A percentile compares a stretch with the other conserved stretches of the same genome.
phyloP scores from a whole-genome alignment of 331 rosid species.

The Malus hybrid region DNA sequence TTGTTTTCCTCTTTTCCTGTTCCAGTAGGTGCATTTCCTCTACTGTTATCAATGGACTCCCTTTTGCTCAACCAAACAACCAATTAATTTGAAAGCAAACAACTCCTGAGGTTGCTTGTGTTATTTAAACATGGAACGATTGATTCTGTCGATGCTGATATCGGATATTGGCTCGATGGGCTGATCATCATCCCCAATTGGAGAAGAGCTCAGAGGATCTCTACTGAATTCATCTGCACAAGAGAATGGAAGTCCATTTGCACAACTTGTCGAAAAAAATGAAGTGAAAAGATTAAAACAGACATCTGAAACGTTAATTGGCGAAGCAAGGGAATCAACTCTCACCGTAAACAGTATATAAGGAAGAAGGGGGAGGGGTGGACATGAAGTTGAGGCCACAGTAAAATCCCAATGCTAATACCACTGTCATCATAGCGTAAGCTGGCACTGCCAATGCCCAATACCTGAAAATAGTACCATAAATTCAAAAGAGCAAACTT shows the following conservation, averaged over 20 bases:
- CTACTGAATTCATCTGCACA: slow-evolving; percentile 74
- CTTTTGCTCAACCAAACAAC: not conserved
- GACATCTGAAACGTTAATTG: not conserved
- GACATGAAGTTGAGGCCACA: slow-evolving; percentile 83
- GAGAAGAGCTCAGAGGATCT: slow-evolving; percentile 42
- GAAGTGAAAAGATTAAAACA: not conserved
- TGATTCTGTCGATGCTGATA: slow-evolving; percentile 53
- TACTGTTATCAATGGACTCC: not conserved
- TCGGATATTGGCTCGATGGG: slow-evolving; percentile 81
- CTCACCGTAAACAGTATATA: slow-evolving; percentile 64
- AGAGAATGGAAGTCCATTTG: not conserved
- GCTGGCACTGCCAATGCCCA: slow-evolving; percentile 92
- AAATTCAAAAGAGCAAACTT: not conserved
- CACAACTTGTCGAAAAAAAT: not conserved
- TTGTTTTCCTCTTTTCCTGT: not conserved
- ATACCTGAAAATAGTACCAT: slow-evolving; percentile 40
- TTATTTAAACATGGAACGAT: slow-evolving; percentile 56
- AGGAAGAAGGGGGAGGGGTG: slow-evolving; percentile 65
- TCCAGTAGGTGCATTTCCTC: not conserved
- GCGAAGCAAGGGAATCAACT: not conserved
- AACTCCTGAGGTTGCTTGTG: not conserved
- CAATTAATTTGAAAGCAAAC: not conserved
- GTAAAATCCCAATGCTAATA: slow-evolving; percentile 55
- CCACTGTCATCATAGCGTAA: slow-evolving; percentile 57
- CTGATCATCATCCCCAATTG: slow-evolving; percentile 39